phyloP scores from a whole-genome alignment of 352 stramenopile genomes.

The Globisporangium paroecandrum region DNA sequence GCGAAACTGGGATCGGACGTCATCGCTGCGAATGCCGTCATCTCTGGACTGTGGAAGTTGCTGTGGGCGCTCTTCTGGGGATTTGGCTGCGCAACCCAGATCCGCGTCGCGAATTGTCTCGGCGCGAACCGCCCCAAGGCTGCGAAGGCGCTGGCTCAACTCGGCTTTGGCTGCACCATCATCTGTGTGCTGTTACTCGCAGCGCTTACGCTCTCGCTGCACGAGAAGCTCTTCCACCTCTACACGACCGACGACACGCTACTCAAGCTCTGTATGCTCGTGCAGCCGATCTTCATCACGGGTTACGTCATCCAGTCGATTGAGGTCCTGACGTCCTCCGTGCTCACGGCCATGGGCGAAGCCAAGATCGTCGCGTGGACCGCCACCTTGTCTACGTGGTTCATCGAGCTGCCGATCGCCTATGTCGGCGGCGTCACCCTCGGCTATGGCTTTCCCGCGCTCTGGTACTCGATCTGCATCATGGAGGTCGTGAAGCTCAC shows the following conservation, averaged over 20 bases:
- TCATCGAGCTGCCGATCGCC: conserved; percentile 40
- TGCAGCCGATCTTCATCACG: conserved; percentile 45
- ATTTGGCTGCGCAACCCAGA: conserved; percentile 74
- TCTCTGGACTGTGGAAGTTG: conserved; percentile 55
- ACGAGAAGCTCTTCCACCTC: conserved; percentile 34
- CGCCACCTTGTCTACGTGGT: conserved; percentile 38
- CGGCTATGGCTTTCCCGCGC: conserved; percentile 37
- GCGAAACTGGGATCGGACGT: conserved; percentile 37
- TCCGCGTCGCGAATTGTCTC: conserved; percentile 71
- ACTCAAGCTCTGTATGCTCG: conserved; percentile 36
- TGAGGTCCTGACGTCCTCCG: conserved; percentile 40
- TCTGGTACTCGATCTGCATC: conserved; percentile 41
- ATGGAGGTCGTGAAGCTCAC: conserved; percentile 43
- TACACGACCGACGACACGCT: conserved; percentile 43
- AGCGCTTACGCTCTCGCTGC: conserved; percentile 30
- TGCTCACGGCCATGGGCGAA: conserved; percentile 49
- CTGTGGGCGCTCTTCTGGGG: conserved; percentile 75
- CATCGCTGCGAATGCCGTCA: conserved; percentile 43
- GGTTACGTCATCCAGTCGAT: conserved; percentile 45
- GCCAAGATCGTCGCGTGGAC: conserved; percentile 38
- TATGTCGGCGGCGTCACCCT: conserved; percentile 41
- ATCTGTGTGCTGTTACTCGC: conserved; percentile 44
- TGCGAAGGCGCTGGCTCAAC: conserved; percentile 41
- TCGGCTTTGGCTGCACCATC: conserved; percentile 62
- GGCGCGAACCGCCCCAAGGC: conserved; percentile 24